Base-by-base conservation (phyloP, 768 basidiomycete genomes). In the Dioszegia aurantiaca region DNA sequence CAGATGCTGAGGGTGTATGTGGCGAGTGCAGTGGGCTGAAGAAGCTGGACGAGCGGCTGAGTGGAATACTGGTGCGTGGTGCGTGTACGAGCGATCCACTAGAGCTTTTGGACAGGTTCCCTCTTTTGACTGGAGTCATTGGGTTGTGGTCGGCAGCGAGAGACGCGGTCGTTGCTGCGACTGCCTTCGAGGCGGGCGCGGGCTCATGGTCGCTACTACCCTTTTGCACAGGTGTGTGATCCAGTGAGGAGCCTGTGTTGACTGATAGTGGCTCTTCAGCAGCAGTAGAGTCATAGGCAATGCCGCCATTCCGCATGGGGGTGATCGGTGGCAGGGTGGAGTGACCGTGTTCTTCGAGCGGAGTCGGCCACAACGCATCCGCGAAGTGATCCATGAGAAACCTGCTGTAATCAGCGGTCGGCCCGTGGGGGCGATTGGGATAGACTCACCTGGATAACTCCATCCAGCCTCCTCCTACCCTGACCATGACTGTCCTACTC, bases 401-500 rank as follows among this genome's bases (percentile, higher is more conserved):
- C 39, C 71, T 73, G 41, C 21, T n/a, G n/a, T 17, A 42, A 24
- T 53, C 48, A 48, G 48, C 40, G 21, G 44, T 47, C 41, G 26
- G 17, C 26, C 24, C 44, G 45, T 31, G 46, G 47, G 21, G 6
- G 37, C 9, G 21, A 37, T 21, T 14, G 40, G 3, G 36, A 36
- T 26, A 36, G 24, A 80, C 86, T 44, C 74, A 93, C 91, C 86
- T 90, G 19, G 89, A 90, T 52, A 97, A 78, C 75, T 94, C 91
- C 55, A 84, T 80, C 92, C 92, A 97, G 17, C 93, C 93, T 33
- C 93, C 93, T 26, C 92, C 92, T 14, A 95, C 90, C 59, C 92
- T 84, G 42, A 97, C 92, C 92, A 95, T 95, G 62, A 94, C 91
- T 0, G 88, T 91, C 68, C 90, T 88, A 1, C 88, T 90, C 11